These are phyloP conservation scores for Hymenoscyphus salicellus DNA, from an alignment of 2,329 filamentous ascomycete species.

Conservation along the genomic window DNA sequence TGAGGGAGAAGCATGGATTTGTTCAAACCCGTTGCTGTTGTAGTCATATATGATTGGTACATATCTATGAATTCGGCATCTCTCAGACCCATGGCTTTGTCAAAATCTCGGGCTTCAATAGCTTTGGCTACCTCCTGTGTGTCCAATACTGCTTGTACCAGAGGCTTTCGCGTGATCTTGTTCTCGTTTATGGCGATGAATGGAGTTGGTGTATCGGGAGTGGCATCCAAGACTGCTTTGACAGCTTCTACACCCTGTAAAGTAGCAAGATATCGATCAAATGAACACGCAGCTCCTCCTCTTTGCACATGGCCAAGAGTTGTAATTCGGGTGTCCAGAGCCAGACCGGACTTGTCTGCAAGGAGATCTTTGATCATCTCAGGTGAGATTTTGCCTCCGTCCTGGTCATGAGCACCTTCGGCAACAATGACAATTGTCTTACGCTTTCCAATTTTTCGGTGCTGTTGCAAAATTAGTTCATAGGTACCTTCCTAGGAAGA, in stretches of 20 bases:
- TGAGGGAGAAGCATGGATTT: slow-evolving; percentile 62
- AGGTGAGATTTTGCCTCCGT: slow-evolving; percentile 80
- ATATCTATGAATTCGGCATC: slow-evolving; percentile 94
- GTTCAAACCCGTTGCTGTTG: slow-evolving; percentile 75
- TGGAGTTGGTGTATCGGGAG: slow-evolving; percentile 82
- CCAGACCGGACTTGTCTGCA: slow-evolving; percentile 70
- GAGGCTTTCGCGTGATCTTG: slow-evolving; percentile 86
- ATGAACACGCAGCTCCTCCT: slow-evolving; percentile 87
- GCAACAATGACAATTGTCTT: slow-evolving; percentile 98
- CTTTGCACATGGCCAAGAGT: slow-evolving; percentile 96
- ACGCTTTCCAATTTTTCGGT: slow-evolving; percentile 84
- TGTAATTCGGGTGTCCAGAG: slow-evolving; percentile 88
- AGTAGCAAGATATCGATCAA: slow-evolving; percentile 89
- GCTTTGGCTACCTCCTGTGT: slow-evolving; percentile 81
- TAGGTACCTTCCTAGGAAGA: not conserved
- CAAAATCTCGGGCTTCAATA: slow-evolving; percentile 83
- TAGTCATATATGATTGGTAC: slow-evolving; percentile 85
- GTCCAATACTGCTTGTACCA: slow-evolving; percentile 83
- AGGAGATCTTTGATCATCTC: slow-evolving; percentile 82
- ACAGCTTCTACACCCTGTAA: slow-evolving; percentile 93
- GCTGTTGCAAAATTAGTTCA: slow-evolving; percentile 47
- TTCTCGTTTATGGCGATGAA: slow-evolving; percentile 98
- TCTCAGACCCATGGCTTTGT: slow-evolving; percentile 79
- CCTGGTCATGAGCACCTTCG: slow-evolving; percentile 83
- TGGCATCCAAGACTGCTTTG: slow-evolving; percentile 84